Evolutionary conservation across 129 eudicot genomes (phyloP).

Genomic region (Smallanthus sonchifolius): DNA sequence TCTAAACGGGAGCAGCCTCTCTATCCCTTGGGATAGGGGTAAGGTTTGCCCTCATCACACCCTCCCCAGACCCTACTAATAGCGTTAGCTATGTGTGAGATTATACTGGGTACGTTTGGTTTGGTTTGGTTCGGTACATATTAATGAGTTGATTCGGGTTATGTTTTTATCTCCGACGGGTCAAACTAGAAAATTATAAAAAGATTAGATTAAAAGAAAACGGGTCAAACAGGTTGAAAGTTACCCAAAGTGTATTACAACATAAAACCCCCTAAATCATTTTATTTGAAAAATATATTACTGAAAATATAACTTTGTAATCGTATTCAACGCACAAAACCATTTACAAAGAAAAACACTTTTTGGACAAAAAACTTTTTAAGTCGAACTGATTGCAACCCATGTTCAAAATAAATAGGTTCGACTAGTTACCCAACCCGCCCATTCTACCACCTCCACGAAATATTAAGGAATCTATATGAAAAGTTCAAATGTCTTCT

Average conservation of each 20-base stretch:
- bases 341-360: not conserved
- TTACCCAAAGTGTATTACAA: not conserved
- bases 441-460: not conserved
- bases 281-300: not conserved
- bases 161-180: not conserved
- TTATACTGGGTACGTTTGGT: no score
- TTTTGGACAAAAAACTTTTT: not conserved
- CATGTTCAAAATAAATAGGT: not conserved
- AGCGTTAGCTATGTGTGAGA: no score
- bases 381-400: not conserved
- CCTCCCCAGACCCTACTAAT: no score
- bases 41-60: no score
- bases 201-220: not conserved
- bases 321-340: not conserved
- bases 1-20: no score
- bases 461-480: not conserved
- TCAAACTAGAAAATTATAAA: not conserved
- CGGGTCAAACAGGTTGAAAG: not conserved
- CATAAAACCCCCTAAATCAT: not conserved
- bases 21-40: no score
- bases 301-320: not conserved
- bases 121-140: no score
- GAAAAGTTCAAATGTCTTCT: not conserved
- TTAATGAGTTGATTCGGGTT: not conserved
- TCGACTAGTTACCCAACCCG: not conserved